Percentiles rank a stretch among this genome's conserved stretches.
Conservation (phyloP, 352 stramenopile species). For the Phytophthora fragariae region DNA sequence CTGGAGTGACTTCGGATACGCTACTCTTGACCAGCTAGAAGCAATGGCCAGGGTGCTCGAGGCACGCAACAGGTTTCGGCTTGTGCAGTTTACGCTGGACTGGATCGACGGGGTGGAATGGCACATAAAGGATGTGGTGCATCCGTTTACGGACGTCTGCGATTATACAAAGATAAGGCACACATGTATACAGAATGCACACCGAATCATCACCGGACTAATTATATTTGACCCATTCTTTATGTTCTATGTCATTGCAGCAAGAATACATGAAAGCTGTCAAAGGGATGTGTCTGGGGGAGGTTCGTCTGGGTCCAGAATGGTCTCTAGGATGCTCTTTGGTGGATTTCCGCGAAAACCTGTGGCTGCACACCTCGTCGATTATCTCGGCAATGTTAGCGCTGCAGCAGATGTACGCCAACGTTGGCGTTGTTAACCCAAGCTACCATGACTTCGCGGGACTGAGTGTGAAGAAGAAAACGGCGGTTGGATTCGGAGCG, state of each 20-base stretch:
- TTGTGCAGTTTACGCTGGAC: background rate
- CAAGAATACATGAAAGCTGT: constrained; percentile 10
- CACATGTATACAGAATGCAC: too few relatives aligned
- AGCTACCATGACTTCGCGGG: background rate
- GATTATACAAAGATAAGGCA: constrained; percentile 1
- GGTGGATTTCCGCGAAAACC: constrained; percentile 13
- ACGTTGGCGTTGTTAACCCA: constrained; percentile 10
- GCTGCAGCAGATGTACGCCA: constrained; percentile 3
- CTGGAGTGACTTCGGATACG: background rate
- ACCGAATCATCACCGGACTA: too few relatives aligned
- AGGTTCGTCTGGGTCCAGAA: background rate
- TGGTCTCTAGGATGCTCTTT: constrained; percentile 4
- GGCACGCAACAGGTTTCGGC: background rate
- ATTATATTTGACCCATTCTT: too few relatives aligned
- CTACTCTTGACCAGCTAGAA: constrained; percentile 8
- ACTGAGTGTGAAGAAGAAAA: background rate
- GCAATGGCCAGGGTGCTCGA: constrained; percentile 2
- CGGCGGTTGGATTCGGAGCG: background rate
- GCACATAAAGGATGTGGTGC: constrained; percentile 1
- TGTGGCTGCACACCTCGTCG: constrained; percentile 17
- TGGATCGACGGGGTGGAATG: constrained; percentile 10
- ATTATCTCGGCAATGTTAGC: background rate
- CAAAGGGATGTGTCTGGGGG: background rate
- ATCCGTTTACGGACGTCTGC: constrained; percentile 1
- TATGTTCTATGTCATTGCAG: background rate